These are phyloP conservation scores for Lyophyllum decastes DNA, from an alignment of 768 basidiomycete species.

Conservation along the genomic window DNA sequence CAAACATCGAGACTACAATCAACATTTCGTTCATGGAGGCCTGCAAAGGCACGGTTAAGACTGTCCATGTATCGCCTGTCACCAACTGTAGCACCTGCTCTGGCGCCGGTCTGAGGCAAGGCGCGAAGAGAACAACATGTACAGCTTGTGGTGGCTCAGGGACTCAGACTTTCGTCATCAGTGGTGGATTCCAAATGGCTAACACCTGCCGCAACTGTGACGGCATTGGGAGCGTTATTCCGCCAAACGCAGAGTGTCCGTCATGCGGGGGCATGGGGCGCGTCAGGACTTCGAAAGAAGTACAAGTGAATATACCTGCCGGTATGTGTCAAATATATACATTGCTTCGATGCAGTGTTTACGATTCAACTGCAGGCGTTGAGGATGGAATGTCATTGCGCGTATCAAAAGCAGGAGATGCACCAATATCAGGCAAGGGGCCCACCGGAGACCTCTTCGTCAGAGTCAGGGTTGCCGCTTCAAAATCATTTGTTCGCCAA, in stretches of 20 bases:
- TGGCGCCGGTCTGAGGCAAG: constrained; percentile 84
- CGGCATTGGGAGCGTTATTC: constrained; percentile 80
- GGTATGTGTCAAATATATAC: constrained; percentile 49
- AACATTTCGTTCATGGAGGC: constrained; percentile 89
- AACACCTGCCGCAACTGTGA: constrained; percentile 84
- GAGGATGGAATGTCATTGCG: constrained; percentile 95
- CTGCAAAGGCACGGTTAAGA: constrained; percentile 84
- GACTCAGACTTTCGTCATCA: constrained; percentile 84
- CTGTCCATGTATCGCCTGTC: constrained; percentile 77
- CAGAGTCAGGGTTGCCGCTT: constrained; percentile 80
- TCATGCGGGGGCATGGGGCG: constrained; percentile 87
- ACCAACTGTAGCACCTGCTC: constrained; percentile 83
- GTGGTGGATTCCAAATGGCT: constrained; percentile 96
- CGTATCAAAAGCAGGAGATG: constrained; percentile 80
- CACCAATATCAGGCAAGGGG: constrained; percentile 78
- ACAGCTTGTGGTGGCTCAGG: constrained; percentile 83
- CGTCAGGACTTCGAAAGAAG: constrained; percentile 74
- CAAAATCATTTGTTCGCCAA: constrained; percentile 86
- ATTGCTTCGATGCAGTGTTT: constrained; percentile 8
- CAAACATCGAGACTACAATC: constrained; percentile 79
- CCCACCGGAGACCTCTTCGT: constrained; percentile 84
- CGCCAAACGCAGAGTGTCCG: constrained; percentile 75
- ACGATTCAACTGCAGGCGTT: constrained; percentile 56
- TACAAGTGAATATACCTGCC: constrained; percentile 83
- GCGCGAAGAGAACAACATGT: constrained; percentile 82